phyloP scores from a whole-genome alignment of 805 yeast species.

The Candida ponderosae region DNA sequence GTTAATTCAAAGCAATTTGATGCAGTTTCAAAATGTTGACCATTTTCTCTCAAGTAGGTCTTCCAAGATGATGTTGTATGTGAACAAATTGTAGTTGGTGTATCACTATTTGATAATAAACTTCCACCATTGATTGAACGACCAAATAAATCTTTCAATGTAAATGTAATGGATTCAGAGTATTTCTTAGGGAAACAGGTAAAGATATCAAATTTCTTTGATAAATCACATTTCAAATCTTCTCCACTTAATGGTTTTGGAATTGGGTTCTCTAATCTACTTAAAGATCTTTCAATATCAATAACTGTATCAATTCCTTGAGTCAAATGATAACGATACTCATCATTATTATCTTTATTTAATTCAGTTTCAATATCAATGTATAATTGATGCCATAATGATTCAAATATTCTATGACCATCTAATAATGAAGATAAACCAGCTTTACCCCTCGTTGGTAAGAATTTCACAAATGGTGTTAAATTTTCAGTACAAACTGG shows the following conservation, averaged over 20 bases:
- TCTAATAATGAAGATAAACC: conserved; percentile 81
- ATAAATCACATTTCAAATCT: conserved; percentile 63
- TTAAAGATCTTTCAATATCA: conserved; percentile 60
- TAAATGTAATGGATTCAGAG: conserved; percentile 36
- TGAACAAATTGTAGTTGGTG: conserved; percentile 35
- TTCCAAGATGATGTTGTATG: conserved; percentile 42
- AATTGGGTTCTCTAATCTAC: conserved; percentile 56
- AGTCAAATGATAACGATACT: conserved; percentile 46
- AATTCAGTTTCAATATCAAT: conserved; percentile 66
- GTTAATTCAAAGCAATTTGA: conserved; percentile 30
- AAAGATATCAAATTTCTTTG: conserved; percentile 51
- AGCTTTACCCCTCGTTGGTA: conserved; percentile 88
- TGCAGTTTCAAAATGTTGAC: conserved; percentile 21
- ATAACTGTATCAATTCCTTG: conserved; percentile 68
- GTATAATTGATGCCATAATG: conserved; percentile 92
- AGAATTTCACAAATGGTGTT: conserved; percentile 83
- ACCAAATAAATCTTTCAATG: conserved; percentile 64
- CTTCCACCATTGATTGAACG: conserved; percentile 56
- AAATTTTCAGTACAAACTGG: conserved; percentile 95
- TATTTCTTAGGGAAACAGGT: conserved; percentile 76
- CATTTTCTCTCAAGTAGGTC: conserved; percentile 24
- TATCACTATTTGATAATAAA: conserved; percentile 40
- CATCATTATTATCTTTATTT: conserved; percentile 17
- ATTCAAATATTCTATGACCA: conserved; percentile 85
- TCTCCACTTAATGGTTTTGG: conserved; percentile 74